These are phyloP conservation scores for Rhodotorula diobovata DNA, from an alignment of 768 basidiomycete genomes.

Conservation along the genomic window DNA sequence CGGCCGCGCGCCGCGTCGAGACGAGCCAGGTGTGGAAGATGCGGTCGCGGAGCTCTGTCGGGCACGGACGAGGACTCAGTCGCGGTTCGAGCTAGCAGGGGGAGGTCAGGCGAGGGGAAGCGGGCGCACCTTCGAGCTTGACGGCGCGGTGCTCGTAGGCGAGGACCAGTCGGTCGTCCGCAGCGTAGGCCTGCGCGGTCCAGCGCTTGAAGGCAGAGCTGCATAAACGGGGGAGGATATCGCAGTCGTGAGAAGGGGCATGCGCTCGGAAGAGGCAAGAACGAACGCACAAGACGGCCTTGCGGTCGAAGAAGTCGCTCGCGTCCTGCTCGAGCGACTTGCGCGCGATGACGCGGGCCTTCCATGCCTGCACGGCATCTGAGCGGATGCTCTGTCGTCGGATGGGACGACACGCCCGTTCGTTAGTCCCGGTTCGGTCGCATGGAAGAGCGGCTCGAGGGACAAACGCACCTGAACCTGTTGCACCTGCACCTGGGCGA, in stretches of 20 bases:
- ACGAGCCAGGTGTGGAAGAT: constrained; percentile 15
- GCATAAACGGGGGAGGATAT: not conserved
- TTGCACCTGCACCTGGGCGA: not conserved
- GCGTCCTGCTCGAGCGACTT: constrained; percentile 3
- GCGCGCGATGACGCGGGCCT: not conserved
- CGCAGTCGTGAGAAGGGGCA: too few relatives aligned
- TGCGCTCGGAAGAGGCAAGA: not conserved
- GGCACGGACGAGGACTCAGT: not conserved
- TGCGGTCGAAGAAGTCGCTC: not conserved
- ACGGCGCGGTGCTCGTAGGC: constrained; percentile 8
- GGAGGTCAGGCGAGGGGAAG: not conserved
- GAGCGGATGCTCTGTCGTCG: not conserved
- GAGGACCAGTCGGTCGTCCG: not conserved
- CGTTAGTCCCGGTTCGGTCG: too few relatives aligned
- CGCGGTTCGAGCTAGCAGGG: too few relatives aligned
- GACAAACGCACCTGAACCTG: not conserved
- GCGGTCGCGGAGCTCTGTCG: constrained; percentile 17
- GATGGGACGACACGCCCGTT: not conserved
- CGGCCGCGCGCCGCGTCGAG: not conserved
- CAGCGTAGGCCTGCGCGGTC: not conserved
- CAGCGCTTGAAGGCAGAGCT: constrained; percentile 11
- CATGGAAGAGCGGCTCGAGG: not conserved
- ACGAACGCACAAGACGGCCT: not conserved
- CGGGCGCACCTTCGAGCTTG: constrained; percentile 19
- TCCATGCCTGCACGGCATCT: constrained; percentile 1